Conservation (phyloP, 192 early-diverging fungal species). For the Irineochytrium annulatum region DNA sequence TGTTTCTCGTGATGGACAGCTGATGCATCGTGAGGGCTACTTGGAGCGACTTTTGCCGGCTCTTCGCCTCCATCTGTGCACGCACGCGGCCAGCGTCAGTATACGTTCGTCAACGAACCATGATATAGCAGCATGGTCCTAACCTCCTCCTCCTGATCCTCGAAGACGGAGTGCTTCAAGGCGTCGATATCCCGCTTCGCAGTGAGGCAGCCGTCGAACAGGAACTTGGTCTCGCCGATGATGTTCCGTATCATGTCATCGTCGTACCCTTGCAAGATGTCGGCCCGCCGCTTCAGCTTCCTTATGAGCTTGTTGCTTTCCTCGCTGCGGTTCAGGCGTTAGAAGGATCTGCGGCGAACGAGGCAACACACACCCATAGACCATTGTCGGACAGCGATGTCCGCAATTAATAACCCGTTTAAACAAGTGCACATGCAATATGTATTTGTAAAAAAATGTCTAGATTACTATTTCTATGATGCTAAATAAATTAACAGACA, state of each 20-base stretch:
- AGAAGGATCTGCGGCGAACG: no score
- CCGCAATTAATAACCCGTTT: no score
- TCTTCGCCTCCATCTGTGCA: slow-evolving; percentile 1
- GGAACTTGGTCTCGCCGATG: slow-evolving; percentile 65
- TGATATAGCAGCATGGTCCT: not conserved
- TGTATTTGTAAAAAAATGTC: no score
- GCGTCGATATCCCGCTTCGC: not conserved
- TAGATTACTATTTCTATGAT: no score
- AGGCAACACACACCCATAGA: no score
- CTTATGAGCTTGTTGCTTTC: slow-evolving; percentile 73
- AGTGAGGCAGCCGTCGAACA: slow-evolving; percentile 13
- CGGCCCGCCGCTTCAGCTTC: slow-evolving; percentile 72
- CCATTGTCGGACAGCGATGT: no score
- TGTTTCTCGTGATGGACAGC: slow-evolving; percentile 68
- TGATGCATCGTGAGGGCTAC: slow-evolving; percentile 48
- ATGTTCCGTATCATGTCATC: slow-evolving; percentile 75
- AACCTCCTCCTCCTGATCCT: not conserved
- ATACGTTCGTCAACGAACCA: not conserved
- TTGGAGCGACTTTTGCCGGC: slow-evolving; percentile 1
- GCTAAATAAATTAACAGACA: no score
- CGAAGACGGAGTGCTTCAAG: not conserved
- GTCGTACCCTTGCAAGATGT: slow-evolving; percentile 73
- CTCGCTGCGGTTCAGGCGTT: slow-evolving; percentile 79
- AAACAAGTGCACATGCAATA: no score
- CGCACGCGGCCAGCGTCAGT: not conserved